Conservation (phyloP, 257 asterid species). For the Solanum peruvianum region DNA sequence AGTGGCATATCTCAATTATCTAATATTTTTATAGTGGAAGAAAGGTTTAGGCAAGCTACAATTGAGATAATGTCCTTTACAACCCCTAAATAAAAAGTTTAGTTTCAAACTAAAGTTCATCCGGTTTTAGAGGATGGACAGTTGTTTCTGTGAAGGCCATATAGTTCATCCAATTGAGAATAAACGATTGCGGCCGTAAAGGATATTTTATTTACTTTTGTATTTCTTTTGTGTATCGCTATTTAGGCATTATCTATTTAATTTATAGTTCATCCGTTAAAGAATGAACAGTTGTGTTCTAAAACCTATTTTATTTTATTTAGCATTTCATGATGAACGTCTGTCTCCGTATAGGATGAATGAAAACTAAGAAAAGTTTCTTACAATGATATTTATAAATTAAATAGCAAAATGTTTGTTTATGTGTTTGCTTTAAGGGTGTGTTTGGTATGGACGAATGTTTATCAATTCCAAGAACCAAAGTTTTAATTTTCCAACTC, state of each 20-base stretch:
- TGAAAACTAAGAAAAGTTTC: not conserved
- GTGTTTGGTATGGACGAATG: not conserved
- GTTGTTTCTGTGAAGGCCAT: too few species aligned
- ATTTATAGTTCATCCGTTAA: not conserved
- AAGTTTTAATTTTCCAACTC: not conserved
- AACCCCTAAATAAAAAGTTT: slow-evolving; percentile 1
- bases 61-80: slow-evolving; percentile 48
- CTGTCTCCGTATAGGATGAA: not conserved
- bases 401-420: not conserved
- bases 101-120: too few species aligned
- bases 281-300: not conserved
- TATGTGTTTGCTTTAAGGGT: not conserved
- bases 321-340: not conserved
- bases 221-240: not conserved
- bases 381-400: not conserved
- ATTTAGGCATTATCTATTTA: too few species aligned
- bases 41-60: slow-evolving; percentile 53
- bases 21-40: slow-evolving; percentile 40
- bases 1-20: slow-evolving; percentile 8
- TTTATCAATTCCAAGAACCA: not conserved
- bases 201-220: not conserved
- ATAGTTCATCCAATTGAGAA: not conserved
- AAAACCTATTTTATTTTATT: too few species aligned
- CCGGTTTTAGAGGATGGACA: too few species aligned
- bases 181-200: not conserved